phyloP scores from a whole-genome alignment of 495 filamentous ascomycete genomes.

The Podospora sp. region DNA sequence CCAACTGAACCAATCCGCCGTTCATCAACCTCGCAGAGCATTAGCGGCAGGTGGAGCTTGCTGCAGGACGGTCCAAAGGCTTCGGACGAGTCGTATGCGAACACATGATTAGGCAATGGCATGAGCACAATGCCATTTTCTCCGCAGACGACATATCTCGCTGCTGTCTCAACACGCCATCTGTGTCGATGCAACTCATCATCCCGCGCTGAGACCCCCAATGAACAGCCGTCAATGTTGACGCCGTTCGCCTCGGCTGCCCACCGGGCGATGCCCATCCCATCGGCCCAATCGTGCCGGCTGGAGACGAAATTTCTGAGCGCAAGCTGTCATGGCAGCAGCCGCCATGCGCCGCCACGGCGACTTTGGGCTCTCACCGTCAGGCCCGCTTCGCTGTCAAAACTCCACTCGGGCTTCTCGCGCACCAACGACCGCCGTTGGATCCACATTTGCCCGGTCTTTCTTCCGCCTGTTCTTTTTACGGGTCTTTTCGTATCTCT shows the following conservation, averaged over 20 bases:
- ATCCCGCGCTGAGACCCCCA: constrained; percentile 21
- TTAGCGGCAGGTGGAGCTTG: constrained; percentile 22
- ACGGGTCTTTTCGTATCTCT: constrained; percentile 64
- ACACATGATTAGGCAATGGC: constrained; percentile 37
- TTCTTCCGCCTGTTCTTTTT: constrained; percentile 70
- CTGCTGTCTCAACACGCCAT: constrained; percentile 19
- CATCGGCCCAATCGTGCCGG: constrained; percentile 15
- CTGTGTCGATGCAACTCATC: constrained; percentile 7
- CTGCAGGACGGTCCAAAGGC: constrained; percentile 18
- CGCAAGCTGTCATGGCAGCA: constrained; percentile 10
- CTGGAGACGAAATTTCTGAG: constrained; percentile 17
- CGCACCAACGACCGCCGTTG: constrained; percentile 12
- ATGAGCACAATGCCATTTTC: constrained; percentile 29
- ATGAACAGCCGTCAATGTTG: constrained; percentile 22
- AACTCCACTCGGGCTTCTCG: too few relatives aligned
- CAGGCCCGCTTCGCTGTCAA: constrained; percentile 3
- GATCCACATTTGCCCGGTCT: constrained; percentile 54
- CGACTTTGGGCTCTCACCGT: constrained; percentile 15
- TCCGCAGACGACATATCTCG: constrained; percentile 23
- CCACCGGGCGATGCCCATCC: constrained; percentile 8
- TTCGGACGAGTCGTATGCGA: constrained; percentile 31
- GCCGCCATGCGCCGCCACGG: constrained; percentile 13
- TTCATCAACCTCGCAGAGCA: constrained; percentile 7
- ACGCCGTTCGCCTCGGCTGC: constrained; percentile 12
- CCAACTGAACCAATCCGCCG: constrained; percentile 32